Evolutionary conservation across 1,284 basidiomycete genomes (phyloP), one percentile per base, ranked within the genome.

Genomic region (Veloporphyrellus conicus): DNA sequence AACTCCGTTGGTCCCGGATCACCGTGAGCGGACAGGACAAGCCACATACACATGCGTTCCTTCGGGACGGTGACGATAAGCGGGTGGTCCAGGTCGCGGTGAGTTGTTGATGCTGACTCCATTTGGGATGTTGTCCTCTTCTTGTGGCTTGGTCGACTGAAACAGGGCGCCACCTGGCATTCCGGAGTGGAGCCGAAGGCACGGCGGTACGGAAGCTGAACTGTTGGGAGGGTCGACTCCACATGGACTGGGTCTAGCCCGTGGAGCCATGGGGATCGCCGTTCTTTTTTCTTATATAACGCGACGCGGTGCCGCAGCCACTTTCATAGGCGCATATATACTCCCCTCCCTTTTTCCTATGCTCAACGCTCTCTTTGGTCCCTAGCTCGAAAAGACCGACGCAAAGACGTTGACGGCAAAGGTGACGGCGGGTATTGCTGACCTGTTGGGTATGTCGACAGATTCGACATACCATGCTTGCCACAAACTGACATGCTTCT

Each of bases 51-150:
- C 90, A 94, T 67, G 79, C 90, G 19, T 98, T 96, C 68, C 75
- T 81, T 45, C 76, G 93, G 27, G 90, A 97, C 58, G 94, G 94
- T 1, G 90, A 94, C 8, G 93, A 97, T 64, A 94, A 90, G 73
- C 76, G 83, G 11, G 66, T 84, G 18, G 78, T 84, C 6, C 78
- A 78, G 18, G 84, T 82, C 29, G 77, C 81, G 57, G 86, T 83
- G 43, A 48, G 72, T 63, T 12, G 11, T 34, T 34, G n/a, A 19
- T 34, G 3, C 16, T 7, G 12, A 6, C 33, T 10, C 18, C 9
- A 18, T 34, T 19, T n/a, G n/a, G n/a, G n/a, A n/a, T n/a, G n/a
- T n/a, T n/a, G 18, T 34, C 16, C 33, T 34, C 33, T 41, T 28
- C 44, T n/a, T 32, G 23, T 27, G 11, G 14, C 23, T 18, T 11